These are phyloP conservation scores for Raffaelea arxii DNA, from an alignment of 2,329 filamentous ascomycete genomes.

Conservation along the genomic window DNA sequence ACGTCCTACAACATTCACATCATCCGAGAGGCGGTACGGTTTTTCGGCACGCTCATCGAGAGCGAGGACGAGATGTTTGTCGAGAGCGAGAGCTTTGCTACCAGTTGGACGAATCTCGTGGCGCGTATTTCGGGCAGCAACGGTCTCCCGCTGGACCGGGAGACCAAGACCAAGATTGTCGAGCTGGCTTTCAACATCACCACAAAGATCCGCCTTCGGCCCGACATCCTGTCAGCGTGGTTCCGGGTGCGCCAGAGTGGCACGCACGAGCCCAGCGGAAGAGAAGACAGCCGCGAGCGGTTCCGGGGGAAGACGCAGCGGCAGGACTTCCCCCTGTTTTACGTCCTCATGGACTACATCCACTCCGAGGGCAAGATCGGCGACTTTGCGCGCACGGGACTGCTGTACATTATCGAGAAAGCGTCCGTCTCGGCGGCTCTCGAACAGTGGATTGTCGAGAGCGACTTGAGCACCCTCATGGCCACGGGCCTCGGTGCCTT, in stretches of 20 bases:
- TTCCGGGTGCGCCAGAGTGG: slow-evolving; percentile 54
- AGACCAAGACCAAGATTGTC: slow-evolving; percentile 81
- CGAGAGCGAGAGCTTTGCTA: slow-evolving; percentile 75
- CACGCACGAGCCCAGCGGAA: slow-evolving; percentile 7
- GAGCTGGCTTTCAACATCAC: slow-evolving; percentile 94
- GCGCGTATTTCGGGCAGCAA: slow-evolving; percentile 68
- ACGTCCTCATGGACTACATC: slow-evolving; percentile 91
- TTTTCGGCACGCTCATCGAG: slow-evolving; percentile 89
- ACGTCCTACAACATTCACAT: slow-evolving; percentile 78
- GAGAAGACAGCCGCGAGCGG: slow-evolving; percentile 54
- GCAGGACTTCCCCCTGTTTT: slow-evolving; percentile 92
- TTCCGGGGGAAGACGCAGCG: slow-evolving; percentile 81
- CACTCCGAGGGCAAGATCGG: slow-evolving; percentile 91
- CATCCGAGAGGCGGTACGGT: slow-evolving; percentile 71
- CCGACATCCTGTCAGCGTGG: slow-evolving; percentile 81
- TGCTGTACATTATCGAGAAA: slow-evolving; percentile 93
- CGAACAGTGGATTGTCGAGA: slow-evolving; percentile 95
- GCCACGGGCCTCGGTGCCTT: slow-evolving; percentile 82
- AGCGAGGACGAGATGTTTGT: slow-evolving; percentile 94
- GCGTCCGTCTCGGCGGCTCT: slow-evolving; percentile 75
- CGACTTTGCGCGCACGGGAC: slow-evolving; percentile 87
- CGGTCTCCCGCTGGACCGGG: slow-evolving; percentile 61
- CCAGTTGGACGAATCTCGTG: slow-evolving; percentile 77
- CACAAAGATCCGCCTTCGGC: slow-evolving; percentile 87
- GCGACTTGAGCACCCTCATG: slow-evolving; percentile 93